Percentiles rank a stretch among this genome's conserved stretches.
These are phyloP conservation scores for Cornus florida DNA, from an alignment of 148 eudicot genomes.

Conservation along the genomic window DNA sequence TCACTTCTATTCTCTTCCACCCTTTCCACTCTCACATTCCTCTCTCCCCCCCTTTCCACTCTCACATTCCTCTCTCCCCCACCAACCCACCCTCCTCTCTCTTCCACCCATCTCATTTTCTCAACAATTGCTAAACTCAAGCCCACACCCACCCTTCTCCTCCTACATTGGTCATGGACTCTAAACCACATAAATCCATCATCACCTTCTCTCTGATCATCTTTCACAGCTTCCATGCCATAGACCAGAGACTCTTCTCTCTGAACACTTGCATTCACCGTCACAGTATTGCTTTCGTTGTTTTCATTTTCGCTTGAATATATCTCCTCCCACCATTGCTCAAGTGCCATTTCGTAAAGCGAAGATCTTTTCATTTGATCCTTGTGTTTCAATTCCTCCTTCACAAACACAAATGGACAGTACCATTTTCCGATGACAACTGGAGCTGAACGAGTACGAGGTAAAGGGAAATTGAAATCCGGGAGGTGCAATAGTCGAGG, in stretches of 20 bases:
- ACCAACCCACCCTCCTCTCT: conserved; percentile 46
- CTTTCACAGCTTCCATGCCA: conserved; percentile 45
- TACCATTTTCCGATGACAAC: conserved; percentile 51
- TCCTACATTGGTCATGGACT: conserved; percentile 11
- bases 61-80: too few relatives aligned
- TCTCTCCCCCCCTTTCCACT: conserved; percentile 13
- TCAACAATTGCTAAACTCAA: conserved; percentile 50
- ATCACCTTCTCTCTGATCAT: conserved; percentile 17
- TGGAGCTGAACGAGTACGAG: conserved; percentile 33
- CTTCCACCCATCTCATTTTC: conserved; percentile 53
- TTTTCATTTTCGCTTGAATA: conserved; percentile 29
- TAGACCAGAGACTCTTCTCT: conserved; percentile 46
- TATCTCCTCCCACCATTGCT: conserved; percentile 68
- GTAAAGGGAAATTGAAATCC: conserved; percentile 23
- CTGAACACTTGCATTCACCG: conserved; percentile 36
- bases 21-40: conserved; percentile 20
- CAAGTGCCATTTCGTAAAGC: conserved; percentile 49
- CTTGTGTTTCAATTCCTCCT: conserved; percentile 44
- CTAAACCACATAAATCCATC: conserved; percentile 45
- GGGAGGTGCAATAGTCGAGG: conserved; percentile 38
- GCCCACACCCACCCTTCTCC: conserved; percentile 33
- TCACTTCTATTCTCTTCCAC: conserved; percentile 24
- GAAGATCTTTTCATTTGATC: conserved; percentile 43
- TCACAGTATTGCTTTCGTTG: conserved; percentile 20
- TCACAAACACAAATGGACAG: conserved; percentile 55